Evolutionary conservation across 2,329 filamentous ascomycete species (phyloP).

Genomic region (Sporothrix mexicana): DNA sequence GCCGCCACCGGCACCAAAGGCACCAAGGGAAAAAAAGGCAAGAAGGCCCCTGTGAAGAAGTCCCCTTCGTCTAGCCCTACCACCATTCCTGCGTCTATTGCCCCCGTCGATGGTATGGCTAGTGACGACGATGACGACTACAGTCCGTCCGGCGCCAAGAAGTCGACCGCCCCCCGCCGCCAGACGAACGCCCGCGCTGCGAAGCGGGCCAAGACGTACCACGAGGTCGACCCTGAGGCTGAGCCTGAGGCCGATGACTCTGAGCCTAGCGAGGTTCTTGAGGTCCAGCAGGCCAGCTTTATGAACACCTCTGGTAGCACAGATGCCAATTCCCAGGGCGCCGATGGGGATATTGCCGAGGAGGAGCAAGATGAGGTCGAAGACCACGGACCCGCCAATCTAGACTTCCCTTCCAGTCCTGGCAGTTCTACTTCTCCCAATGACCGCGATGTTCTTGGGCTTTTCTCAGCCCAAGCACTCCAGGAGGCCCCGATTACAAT

Average conservation of each 20-base stretch:
- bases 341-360: not conserved
- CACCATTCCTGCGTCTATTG: too few relatives aligned
- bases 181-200: not conserved
- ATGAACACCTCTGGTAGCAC: too few relatives aligned
- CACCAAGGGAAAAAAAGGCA: too few relatives aligned
- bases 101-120: too few relatives aligned
- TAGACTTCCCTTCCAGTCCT: not conserved
- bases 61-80: too few relatives aligned
- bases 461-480: not conserved
- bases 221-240: slow-evolving; percentile 28
- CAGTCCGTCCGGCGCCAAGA: slow-evolving; percentile 14
- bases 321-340: not conserved
- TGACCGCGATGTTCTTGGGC: not conserved
- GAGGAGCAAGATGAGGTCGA: not conserved
- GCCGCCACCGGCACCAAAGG: too few relatives aligned
- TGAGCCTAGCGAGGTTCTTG: not conserved
- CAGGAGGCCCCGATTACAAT: not conserved
- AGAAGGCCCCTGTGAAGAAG: too few relatives aligned
- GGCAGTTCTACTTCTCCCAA: not conserved
- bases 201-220: slow-evolving; percentile 8
- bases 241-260: not conserved
- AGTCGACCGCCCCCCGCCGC: slow-evolving; percentile 5
- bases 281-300: not conserved
- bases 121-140: slow-evolving; percentile 36
- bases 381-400: too few relatives aligned